Evolutionary conservation across 73 alveolate genomes (phyloP).

Genomic region (Loxodes magnus): DNA sequence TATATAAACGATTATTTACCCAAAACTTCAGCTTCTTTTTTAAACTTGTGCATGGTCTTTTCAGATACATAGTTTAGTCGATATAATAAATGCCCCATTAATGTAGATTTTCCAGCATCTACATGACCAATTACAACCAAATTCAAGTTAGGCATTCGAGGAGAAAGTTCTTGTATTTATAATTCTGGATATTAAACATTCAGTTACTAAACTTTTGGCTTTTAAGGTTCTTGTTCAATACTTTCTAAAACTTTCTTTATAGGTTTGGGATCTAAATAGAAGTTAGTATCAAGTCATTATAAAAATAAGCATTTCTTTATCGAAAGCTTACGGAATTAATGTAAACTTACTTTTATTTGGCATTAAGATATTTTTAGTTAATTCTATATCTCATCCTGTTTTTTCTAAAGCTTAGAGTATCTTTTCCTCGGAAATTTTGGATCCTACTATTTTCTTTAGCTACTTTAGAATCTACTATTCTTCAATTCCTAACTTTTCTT

Average conservation of each 20-base stretch:
- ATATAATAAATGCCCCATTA: constrained; percentile 82
- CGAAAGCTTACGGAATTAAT: background rate
- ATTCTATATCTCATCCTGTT: constrained; percentile 8
- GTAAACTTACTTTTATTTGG: constrained; percentile 7
- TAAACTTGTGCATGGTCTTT: constrained; percentile 24
- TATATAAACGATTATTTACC: constrained; percentile 59
- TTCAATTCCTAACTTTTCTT: background rate
- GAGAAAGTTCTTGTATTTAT: background rate
- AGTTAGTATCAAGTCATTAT: background rate
- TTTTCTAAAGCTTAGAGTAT: constrained; percentile 16
- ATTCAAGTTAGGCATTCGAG: constrained; percentile 55
- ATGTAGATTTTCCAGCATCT: constrained; percentile 91
- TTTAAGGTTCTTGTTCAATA: background rate
- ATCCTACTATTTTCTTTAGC: constrained; percentile 18
- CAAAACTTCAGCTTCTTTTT: constrained; percentile 20
- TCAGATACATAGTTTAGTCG: constrained; percentile 33
- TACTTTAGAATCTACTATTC: background rate
- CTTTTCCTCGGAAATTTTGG: constrained; percentile 16
- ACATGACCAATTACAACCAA: constrained; percentile 92
- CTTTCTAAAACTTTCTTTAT: background rate
- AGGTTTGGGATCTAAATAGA: background rate
- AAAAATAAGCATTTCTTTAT: background rate
- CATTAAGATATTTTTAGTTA: constrained; percentile 13
- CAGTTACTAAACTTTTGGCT: background rate
- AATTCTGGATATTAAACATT: background rate